Base-by-base conservation (phyloP, 2,329 filamentous ascomycete species). In the Fusarium compactum region DNA sequence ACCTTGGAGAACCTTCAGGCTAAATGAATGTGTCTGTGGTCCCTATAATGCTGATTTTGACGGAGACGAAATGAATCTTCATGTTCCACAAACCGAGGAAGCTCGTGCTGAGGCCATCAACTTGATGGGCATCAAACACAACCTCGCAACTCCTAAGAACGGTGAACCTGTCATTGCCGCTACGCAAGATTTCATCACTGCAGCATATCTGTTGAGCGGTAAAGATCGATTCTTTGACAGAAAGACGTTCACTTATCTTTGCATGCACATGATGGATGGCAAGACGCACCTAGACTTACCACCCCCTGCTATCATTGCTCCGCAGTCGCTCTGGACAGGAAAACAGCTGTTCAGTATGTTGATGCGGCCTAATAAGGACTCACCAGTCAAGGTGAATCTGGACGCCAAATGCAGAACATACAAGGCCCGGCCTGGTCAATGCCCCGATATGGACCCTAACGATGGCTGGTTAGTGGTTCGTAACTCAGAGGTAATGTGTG, bases 11-110 rank as follows among this genome's bases (percentile, higher is more conserved):
- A 99, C 96, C 0, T 98, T 99, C 79, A 91, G 96, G 58, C 86
- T 99, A 20, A 99, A 99, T 78, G 96, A 99, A 79, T 99, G 96
- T 87, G 96, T 97, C 2, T 99, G 96, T 81, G 95, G 92, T 67
- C 96, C 96, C 6, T 99, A 99, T 85, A 99, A 99, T 75, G 96
- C 96, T 59, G 96, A 99, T 87, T 99, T 99, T 74, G 96, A 99
- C 76, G 96, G 96, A 65, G 96, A 99, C 75, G 96, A 99, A 80
- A 99, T 99, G 96, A 99, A 99, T 75, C 82, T 99, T 50, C 96
- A 99, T 81, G 95, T 99, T 18, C 96, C 96, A 4, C 96, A 99
- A 78, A 98, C 96, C 0, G 96, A 99, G 82, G 96, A 99, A 81
- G 95, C 96, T 14, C 89, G 96, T 61, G 93, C 95, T 4, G 96